phyloP scores from a whole-genome alignment of 495 filamentous ascomycete species.

The Lentithecium fluviatile region DNA sequence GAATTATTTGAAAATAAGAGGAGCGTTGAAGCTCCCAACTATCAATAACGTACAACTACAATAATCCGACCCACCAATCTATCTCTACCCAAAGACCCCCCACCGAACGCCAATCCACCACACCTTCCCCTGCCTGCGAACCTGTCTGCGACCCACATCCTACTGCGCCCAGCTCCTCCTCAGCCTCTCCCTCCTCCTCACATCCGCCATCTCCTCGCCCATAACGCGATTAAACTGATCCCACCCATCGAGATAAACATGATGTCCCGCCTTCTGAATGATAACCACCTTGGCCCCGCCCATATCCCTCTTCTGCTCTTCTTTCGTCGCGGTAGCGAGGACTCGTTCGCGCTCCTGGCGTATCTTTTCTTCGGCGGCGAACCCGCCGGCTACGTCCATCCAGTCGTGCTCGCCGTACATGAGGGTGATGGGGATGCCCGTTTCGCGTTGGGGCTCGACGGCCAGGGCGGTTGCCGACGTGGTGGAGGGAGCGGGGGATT shows the following conservation, averaged over 20 bases:
- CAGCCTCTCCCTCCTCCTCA: constrained; percentile 34
- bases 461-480: constrained; percentile 8
- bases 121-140: no score
- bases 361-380: constrained; percentile 76
- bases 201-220: constrained; percentile 75
- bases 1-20: no score
- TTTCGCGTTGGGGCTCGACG: constrained; percentile 52
- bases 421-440: constrained; percentile 78
- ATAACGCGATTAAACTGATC: constrained; percentile 85
- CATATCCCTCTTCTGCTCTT: constrained; percentile 69
- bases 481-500: constrained; percentile 16
- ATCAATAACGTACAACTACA: no score
- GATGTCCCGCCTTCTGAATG: constrained; percentile 81
- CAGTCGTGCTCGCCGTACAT: constrained; percentile 98
- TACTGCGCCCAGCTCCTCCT: no score
- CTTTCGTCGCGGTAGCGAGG: constrained; percentile 58
- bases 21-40: no score
- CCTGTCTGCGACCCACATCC: no score
- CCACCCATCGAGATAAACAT: constrained; percentile 87
- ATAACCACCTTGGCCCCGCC: constrained; percentile 80
- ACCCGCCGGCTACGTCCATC: constrained; percentile 93
- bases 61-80: no score
- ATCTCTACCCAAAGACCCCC: no score
- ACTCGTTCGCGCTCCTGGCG: constrained; percentile 62
- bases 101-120: no score